Evolutionary conservation across 345 rosid species (phyloP).

Genomic region (Murraya koenigii): DNA sequence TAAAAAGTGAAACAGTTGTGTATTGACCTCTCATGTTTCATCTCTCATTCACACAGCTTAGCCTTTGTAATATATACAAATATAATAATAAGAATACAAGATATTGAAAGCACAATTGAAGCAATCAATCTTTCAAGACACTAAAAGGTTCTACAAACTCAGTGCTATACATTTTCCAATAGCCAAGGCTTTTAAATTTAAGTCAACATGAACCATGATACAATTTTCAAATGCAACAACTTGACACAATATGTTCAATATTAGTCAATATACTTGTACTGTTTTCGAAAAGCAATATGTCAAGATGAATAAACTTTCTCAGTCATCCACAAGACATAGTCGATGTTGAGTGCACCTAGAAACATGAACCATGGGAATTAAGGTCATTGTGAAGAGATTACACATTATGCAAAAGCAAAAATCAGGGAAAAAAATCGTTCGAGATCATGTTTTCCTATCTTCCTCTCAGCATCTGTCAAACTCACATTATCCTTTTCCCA

Average conservation of each 20-base stretch:
- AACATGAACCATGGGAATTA: not conserved
- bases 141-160: not conserved
- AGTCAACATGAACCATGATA: not conserved
- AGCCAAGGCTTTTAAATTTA: not conserved
- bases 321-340: not conserved
- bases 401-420: not conserved
- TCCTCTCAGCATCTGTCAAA: not conserved
- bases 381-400: not conserved
- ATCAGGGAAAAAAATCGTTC: not conserved
- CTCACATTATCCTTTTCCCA: not conserved
- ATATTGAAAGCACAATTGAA: not conserved
- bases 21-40: not conserved
- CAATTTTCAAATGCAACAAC: not conserved
- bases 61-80: not conserved
- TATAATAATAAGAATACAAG: not conserved
- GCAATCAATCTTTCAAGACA: not conserved
- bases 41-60: not conserved
- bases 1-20: not conserved
- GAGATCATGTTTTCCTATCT: not conserved
- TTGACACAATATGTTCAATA: not conserved
- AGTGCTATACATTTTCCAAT: not conserved
- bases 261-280: not conserved
- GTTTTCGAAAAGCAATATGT: not conserved
- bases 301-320: not conserved
- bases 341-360: not conserved